A percentile compares a stretch with the other conserved stretches of the same genome.
Evolutionary conservation across 495 filamentous ascomycete genomes (phyloP).

Genomic region (Tuber calosporum): DNA sequence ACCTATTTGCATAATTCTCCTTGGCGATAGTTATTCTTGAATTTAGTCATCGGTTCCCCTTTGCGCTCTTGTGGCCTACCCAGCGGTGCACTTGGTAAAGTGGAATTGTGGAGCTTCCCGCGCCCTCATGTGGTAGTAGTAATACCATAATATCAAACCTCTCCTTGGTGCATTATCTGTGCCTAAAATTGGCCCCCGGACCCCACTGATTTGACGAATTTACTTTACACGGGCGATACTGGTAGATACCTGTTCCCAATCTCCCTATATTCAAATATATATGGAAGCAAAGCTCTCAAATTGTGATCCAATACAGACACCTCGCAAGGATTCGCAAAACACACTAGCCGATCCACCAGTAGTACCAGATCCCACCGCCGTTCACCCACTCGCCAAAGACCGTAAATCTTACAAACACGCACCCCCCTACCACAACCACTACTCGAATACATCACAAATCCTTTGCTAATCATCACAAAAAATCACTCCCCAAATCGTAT

Average conservation of each 20-base stretch:
- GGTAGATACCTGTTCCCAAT: neutral
- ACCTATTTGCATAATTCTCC: neutral
- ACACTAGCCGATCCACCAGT: neutral
- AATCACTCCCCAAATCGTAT: neutral
- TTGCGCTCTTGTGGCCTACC: neutral
- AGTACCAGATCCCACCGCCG: neutral
- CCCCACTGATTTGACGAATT: neutral
- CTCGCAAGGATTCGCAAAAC: neutral
- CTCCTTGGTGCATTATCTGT: neutral
- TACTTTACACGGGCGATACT: neutral
- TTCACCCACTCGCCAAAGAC: neutral
- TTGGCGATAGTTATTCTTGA: neutral
- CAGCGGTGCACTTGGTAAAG: neutral
- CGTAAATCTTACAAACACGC: neutral
- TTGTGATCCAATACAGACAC: neutral
- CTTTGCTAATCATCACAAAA: neutral
- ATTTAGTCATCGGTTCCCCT: neutral
- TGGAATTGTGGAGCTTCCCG: neutral
- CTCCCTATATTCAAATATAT: neutral
- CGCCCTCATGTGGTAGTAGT: neutral
- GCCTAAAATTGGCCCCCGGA: neutral
- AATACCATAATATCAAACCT: neutral
- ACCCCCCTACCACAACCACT: neutral
- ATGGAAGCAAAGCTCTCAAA: neutral
- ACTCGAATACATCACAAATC: neutral